Evolutionary conservation across 345 rosid genomes (phyloP).

Genomic region (Lumnitzera littorea): DNA sequence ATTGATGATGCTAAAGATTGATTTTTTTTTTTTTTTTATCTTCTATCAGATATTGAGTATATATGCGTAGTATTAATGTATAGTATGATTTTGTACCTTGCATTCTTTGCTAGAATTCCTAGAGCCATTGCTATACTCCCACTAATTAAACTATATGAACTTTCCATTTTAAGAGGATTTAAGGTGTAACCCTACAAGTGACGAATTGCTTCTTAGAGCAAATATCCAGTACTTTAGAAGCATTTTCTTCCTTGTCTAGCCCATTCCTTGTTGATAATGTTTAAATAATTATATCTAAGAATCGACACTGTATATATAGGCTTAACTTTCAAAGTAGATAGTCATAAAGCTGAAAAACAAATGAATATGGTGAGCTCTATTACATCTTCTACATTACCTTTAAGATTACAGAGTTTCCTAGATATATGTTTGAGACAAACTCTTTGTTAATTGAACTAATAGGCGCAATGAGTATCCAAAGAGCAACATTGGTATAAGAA

Average conservation of each 20-base stretch:
- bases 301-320: no score
- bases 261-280: no score
- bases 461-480: constrained; percentile 43
- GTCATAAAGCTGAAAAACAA: no score
- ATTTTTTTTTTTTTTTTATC: no score
- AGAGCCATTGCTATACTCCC: constrained; percentile 39
- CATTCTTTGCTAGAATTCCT: constrained; percentile 33
- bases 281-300: no score
- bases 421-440: constrained; percentile 18
- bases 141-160: constrained; percentile 18
- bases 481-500: constrained; percentile 36
- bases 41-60: no score
- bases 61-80: no score
- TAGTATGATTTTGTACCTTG: constrained; percentile 19
- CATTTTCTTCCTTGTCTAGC: no score
- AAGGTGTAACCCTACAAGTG: constrained; percentile 27
- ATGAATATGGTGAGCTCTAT: neutral
- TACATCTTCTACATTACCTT: constrained; percentile 13
- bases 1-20: no score
- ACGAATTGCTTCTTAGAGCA: neutral
- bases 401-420: constrained; percentile 23
- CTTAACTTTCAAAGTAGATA: no score
- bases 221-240: no score
- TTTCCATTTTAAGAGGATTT: constrained; percentile 33
- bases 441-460: constrained; percentile 36